Conservation (phyloP, 495 filamentous ascomycete genomes). For the Glarea lozoyensis region DNA sequence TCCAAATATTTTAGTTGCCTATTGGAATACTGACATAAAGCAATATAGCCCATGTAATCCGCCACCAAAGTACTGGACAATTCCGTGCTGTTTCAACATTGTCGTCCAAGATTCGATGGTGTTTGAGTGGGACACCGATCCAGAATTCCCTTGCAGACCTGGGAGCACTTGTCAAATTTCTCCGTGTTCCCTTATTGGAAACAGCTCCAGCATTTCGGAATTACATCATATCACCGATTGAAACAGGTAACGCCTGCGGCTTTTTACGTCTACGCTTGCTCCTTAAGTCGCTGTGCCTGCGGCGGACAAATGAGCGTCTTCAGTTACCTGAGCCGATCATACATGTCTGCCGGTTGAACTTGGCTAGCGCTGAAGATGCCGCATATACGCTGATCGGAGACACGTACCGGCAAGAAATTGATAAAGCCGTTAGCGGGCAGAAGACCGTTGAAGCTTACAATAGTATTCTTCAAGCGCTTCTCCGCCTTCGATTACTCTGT, state of each 20-base stretch:
- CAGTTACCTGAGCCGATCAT: conserved; percentile 24
- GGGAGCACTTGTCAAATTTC: conserved; percentile 34
- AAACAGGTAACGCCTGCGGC: conserved; percentile 15
- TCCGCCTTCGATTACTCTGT: conserved; percentile 35
- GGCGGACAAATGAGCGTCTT: conserved; percentile 29
- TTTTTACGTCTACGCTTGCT: conserved; percentile 24
- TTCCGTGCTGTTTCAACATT: conserved; percentile 54
- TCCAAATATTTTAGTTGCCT: no score
- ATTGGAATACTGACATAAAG: conserved; percentile 18
- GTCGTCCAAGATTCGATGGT: conserved; percentile 75
- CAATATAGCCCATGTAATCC: conserved; percentile 71
- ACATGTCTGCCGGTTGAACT: conserved; percentile 1
- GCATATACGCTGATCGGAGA: conserved; percentile 1
- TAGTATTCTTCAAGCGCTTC: conserved; percentile 29
- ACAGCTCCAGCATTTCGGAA: conserved; percentile 21
- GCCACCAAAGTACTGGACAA: conserved; percentile 57
- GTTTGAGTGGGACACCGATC: conserved; percentile 71
- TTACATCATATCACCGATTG: conserved; percentile 23
- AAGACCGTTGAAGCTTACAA: conserved; percentile 14
- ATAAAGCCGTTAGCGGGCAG: neutral
- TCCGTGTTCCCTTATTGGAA: conserved; percentile 32
- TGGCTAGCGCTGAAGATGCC: conserved; percentile 2
- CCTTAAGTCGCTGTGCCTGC: conserved; percentile 28
- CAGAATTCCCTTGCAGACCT: conserved; percentile 44
- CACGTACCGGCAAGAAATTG: neutral